Evolutionary conservation across 2,329 filamentous ascomycete species (phyloP).

Genomic region (Talaromyces sp.): DNA sequence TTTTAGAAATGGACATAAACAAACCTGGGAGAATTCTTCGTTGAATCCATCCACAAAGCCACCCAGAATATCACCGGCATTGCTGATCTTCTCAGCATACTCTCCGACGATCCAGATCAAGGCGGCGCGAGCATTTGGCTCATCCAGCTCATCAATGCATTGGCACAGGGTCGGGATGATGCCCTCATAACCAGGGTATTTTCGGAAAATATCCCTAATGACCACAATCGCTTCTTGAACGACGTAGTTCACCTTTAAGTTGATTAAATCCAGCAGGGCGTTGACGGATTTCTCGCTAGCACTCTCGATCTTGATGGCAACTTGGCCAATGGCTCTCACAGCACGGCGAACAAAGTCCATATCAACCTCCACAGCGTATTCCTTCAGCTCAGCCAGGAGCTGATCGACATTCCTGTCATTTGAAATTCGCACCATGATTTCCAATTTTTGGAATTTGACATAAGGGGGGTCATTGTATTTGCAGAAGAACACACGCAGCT

Average conservation of each 20-base stretch:
- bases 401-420: conserved; percentile 97
- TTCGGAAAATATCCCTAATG: conserved; percentile 96
- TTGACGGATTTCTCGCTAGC: conserved; percentile 96
- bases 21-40: conserved; percentile 91
- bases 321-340: conserved; percentile 94
- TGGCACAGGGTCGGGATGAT: conserved; percentile 96
- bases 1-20: conserved; percentile 26
- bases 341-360: conserved; percentile 98
- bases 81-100: conserved; percentile 98
- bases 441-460: conserved; percentile 94
- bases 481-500: conserved; percentile 98
- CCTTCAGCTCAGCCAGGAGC: conserved; percentile 88
- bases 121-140: conserved; percentile 85
- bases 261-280: conserved; percentile 87
- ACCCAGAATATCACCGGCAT: conserved; percentile 90
- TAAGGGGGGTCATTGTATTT: conserved; percentile 99
- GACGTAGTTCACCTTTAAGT: conserved; percentile 98
- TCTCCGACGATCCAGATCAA: conserved; percentile 99
- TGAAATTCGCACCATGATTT: conserved; percentile 99
- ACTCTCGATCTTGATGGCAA: conserved; percentile 96
- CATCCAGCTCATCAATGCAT: conserved; percentile 95
- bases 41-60: conserved; percentile 93
- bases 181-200: conserved; percentile 96
- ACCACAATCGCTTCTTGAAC: conserved; percentile 99
- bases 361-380: conserved; percentile 96